A percentile compares a stretch with the other conserved stretches of the same genome.
phyloP scores from a whole-genome alignment of 2,329 filamentous ascomycete genomes.

The Penicillium sp. region DNA sequence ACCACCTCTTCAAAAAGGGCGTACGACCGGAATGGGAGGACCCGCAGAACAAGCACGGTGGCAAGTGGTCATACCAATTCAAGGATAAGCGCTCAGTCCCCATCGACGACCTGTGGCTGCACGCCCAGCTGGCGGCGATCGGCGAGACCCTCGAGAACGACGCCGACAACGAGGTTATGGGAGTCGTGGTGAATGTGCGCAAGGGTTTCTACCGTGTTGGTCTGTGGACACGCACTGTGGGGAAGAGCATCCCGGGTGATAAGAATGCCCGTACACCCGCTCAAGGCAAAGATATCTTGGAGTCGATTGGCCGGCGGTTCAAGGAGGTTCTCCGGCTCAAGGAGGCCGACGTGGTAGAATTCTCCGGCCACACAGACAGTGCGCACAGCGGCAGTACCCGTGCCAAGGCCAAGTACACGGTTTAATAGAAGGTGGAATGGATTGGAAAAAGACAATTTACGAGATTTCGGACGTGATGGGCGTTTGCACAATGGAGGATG shows the following conservation, averaged over 20 bases:
- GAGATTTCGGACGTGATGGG: constrained; percentile 8
- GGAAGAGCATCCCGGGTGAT: constrained; percentile 71
- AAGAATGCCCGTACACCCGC: constrained; percentile 68
- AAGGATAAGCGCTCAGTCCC: constrained; percentile 89
- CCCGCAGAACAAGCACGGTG: constrained; percentile 95
- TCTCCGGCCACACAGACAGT: constrained; percentile 92
- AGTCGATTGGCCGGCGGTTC: constrained; percentile 81
- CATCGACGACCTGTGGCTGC: constrained; percentile 93
- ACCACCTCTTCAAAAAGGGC: constrained; percentile 97
- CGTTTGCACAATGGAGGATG: constrained; percentile 10
- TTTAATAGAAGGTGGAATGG: constrained; percentile 51
- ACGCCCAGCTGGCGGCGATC: constrained; percentile 93
- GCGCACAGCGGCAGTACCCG: constrained; percentile 89
- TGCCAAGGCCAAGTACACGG: constrained; percentile 88
- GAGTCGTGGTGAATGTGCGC: constrained; percentile 96
- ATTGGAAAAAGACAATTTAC: background rate
- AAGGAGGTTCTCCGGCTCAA: constrained; percentile 85
- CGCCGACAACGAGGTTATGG: constrained; percentile 93
- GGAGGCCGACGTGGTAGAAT: constrained; percentile 73
- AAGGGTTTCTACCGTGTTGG: constrained; percentile 98
- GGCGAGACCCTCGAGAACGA: constrained; percentile 96
- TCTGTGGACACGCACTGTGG: constrained; percentile 92
- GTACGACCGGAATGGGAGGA: constrained; percentile 99
- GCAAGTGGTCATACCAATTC: constrained; percentile 98
- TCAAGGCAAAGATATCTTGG: constrained; percentile 78